Conservation (phyloP, 2,329 filamentous ascomycete species). For the Pseudopithomyces maydicus region DNA sequence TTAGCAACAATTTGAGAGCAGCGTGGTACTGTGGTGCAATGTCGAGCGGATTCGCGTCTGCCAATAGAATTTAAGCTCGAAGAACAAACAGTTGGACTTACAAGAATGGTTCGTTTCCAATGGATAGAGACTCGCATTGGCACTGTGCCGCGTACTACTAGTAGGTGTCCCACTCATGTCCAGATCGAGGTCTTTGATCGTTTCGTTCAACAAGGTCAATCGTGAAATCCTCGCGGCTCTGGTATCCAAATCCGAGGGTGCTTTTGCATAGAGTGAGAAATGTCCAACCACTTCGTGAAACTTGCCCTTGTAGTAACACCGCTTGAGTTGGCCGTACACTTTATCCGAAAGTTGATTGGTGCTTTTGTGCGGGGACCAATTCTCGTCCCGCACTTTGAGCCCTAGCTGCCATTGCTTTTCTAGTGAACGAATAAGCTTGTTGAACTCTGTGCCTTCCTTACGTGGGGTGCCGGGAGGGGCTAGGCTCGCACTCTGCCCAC, state of each 20-base stretch:
- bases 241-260: not conserved
- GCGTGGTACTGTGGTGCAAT: no score
- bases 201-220: not conserved
- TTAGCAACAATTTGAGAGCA: no score
- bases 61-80: no score
- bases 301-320: constrained; percentile 20
- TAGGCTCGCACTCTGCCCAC: constrained; percentile 13
- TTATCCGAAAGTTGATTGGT: constrained; percentile 15
- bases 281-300: constrained; percentile 21
- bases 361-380: constrained; percentile 28
- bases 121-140: not conserved
- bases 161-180: not conserved
- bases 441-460: constrained; percentile 21
- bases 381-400: constrained; percentile 14
- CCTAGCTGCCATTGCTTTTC: constrained; percentile 29
- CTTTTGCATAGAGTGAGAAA: constrained; percentile 19
- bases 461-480: constrained; percentile 22
- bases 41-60: no score
- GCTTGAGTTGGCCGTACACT: constrained; percentile 22
- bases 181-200: no score
- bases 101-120: constrained; percentile 6
- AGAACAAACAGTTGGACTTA: constrained; percentile 4
- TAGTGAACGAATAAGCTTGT: constrained; percentile 22
- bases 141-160: not conserved
- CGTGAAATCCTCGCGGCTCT: not conserved